Evolutionary conservation across 73 alveolate species (phyloP), one percentile per base, ranked within the genome.

Genomic region (Vitrella brassicaformis): DNA sequence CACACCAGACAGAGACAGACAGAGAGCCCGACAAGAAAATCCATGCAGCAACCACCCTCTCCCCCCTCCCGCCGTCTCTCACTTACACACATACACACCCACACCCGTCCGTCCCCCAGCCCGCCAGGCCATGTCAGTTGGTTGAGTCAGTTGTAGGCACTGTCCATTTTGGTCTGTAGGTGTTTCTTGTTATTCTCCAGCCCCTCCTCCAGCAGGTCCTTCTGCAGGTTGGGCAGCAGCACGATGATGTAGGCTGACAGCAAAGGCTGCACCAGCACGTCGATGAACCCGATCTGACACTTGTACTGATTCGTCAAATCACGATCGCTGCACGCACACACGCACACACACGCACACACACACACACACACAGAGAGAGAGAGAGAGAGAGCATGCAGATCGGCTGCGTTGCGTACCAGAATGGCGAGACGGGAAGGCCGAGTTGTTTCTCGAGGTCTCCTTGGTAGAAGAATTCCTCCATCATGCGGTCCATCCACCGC

Each of bases 361-460:
- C n/a, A n/a, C n/a, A n/a, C n/a, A n/a, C n/a, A n/a, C n/a, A n/a
- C n/a, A n/a, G n/a, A n/a, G n/a, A n/a, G n/a, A n/a, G n/a, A n/a
- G n/a, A n/a, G n/a, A n/a, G n/a, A n/a, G n/a, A n/a, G n/a, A n/a
- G n/a, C n/a, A n/a, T n/a, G n/a, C n/a, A n/a, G n/a, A n/a, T n/a
- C n/a, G n/a, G n/a, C n/a, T n/a, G n/a, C n/a, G n/a, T n/a, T n/a
- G n/a, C 56, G 4, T 4, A 39, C 56, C 84, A 89, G 85, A 77
- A 86, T 39, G 89, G 84, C n/a, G 89, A 81, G 10, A 89, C 88
- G 32, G 86, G 10, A 67, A 80, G 75, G 56, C 93, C 91, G 25
- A 89, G 81, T 72, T 87, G 82, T 71, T 87, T 82, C 74, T 89
- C 95, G 30, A 80, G 83, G 69, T 89, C 95, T 19, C 95, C 95